Evolutionary conservation across 1,139 yeast genomes (phyloP).

Genomic region (Kodamaea anthophila): DNA sequence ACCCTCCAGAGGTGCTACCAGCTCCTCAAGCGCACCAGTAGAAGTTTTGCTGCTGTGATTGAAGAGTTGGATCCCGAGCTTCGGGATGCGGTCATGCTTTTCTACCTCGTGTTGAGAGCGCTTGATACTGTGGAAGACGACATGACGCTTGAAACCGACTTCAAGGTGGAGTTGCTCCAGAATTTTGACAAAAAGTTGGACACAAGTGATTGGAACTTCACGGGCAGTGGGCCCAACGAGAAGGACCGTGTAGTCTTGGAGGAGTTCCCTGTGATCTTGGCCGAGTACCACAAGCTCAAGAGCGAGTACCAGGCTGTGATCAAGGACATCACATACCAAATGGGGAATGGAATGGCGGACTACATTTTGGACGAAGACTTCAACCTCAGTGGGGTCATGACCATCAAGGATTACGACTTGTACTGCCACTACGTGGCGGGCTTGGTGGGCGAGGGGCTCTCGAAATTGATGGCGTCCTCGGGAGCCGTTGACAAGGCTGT

Average conservation of each 20-base stretch:
- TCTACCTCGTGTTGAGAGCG: conserved; percentile 82
- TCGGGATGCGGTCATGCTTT: conserved; percentile 73
- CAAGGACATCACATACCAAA: conserved; percentile 65
- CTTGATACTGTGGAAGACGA: conserved; percentile 97
- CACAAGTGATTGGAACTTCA: conserved; percentile 71
- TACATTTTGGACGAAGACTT: conserved; percentile 75
- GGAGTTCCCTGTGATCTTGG: conserved; percentile 58
- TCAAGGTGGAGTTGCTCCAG: conserved; percentile 72
- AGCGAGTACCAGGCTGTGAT: conserved; percentile 76
- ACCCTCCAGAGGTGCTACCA: conserved; percentile 62
- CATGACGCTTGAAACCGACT: conserved; percentile 68
- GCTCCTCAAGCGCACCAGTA: conserved; percentile 63
- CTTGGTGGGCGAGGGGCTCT: conserved; percentile 91
- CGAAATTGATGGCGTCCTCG: conserved; percentile 71
- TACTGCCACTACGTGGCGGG: conserved; percentile 99
- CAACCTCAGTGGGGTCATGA: conserved; percentile 71
- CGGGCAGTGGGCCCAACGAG: conserved; percentile 55
- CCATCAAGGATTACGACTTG: conserved; percentile 75
- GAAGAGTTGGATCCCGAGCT: conserved; percentile 87
- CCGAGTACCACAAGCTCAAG: conserved; percentile 67
- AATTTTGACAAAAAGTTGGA: conserved; percentile 58
- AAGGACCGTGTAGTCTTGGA: conserved; percentile 74
- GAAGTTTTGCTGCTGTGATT: conserved; percentile 91
- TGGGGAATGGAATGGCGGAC: conserved; percentile 99
- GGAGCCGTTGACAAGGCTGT: conserved; percentile 51